These are phyloP conservation scores for Cornus controversa DNA, from an alignment of 148 eudicot species.

Conservation along the genomic window DNA sequence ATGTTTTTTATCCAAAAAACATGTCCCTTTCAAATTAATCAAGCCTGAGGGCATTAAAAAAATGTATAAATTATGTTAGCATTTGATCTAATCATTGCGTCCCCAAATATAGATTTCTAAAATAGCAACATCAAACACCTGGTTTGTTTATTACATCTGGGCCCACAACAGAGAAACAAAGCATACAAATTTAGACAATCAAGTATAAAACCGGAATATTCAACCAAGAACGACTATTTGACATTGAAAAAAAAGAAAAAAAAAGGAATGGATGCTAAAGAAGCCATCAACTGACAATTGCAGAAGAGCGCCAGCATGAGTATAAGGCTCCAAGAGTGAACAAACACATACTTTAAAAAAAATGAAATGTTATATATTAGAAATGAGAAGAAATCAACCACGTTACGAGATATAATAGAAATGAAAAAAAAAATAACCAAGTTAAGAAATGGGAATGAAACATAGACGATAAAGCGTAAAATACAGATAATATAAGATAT, in stretches of 20 bases:
- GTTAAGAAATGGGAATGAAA: too few species aligned
- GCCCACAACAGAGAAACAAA: not conserved
- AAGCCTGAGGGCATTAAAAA: not conserved
- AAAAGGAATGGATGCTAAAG: not conserved
- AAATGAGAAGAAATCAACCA: not conserved
- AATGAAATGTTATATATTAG: not conserved
- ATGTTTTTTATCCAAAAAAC: not conserved
- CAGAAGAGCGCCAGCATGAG: too few species aligned
- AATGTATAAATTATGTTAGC: not conserved
- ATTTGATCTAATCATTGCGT: not conserved
- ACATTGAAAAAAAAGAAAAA: too few species aligned
- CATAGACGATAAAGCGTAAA: too few species aligned
- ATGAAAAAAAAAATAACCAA: not conserved
- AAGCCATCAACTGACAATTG: not conserved
- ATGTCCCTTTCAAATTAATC: not conserved
- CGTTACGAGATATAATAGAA: not conserved
- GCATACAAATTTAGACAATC: not conserved
- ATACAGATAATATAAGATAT: too few species aligned
- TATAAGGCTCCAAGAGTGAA: too few species aligned
- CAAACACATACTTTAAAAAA: too few species aligned
- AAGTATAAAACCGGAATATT: too few species aligned
- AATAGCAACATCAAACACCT: not conserved
- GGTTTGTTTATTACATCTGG: not conserved
- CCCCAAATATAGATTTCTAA: not conserved
- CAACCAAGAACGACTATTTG: too few species aligned